Evolutionary conservation across 441 rosid species (phyloP), one percentile per base, ranked within the genome.

Genomic region (Lepidium campestre): DNA sequence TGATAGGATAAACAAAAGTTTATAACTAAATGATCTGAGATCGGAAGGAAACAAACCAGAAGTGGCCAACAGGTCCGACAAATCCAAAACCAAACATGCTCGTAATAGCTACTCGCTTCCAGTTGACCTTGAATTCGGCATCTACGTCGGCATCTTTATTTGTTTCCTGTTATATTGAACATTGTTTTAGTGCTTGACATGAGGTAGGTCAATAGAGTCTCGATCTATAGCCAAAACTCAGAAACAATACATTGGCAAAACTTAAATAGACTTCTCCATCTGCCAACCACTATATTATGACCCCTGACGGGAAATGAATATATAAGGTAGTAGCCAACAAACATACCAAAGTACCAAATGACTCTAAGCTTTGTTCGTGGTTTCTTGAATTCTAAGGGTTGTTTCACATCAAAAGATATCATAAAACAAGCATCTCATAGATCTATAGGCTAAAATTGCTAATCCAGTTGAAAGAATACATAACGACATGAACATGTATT

Each of bases 41-140:
- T 42, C 53, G n/a, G 36, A 36, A 20, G 63, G 59, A 71, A 72
- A 81, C 92, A 37, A 75, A 94, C 97, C 97, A 91, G 81, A 83
- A 89, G 72, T 94, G 99, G 68, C 99, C 97, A 80, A 87, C 79
- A 55, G 96, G 97, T 85, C 99, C 99, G 41, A 94, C 89, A 72
- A 89, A 94, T 75, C 88, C 96, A 79, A 91, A 79, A 17, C 96
- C 99, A 65, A 89, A 94, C 72, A 80, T 75, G 81, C 99, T 84
- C 18, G 95, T 86, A 73, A 78, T 80, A 57, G 85, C 96, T 75
- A 77, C 96, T 36, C 97, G 88, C 82, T 79, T 94, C 99, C 96
- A 91, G 70, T 82, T 82, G 63, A 89, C 67, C 70, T 79, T 87
- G 80, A 85, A 81, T 68, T 79, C 78, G 13, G 75, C 75, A 69